Conservation (phyloP, 2,329 filamentous ascomycete genomes). For the Graphilbum ipis-grandicollis region DNA sequence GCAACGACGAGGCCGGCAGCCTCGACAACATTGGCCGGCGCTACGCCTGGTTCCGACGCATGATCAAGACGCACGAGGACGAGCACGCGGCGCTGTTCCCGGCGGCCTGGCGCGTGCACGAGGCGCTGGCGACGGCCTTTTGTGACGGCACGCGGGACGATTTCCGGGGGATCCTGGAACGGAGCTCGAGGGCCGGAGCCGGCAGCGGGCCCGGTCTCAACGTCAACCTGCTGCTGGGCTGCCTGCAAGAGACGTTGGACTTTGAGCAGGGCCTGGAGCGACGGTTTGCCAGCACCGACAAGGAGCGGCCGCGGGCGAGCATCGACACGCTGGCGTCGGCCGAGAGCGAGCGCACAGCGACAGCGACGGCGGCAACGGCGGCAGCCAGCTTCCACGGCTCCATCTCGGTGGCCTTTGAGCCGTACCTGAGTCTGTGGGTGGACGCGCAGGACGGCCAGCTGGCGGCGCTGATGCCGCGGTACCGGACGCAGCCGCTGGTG, state of each 20-base stretch:
- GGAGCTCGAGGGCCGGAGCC: conserved; percentile 63
- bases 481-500: conserved; percentile 65
- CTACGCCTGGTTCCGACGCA: conserved; percentile 93
- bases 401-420: conserved; percentile 93
- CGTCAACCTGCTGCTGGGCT: conserved; percentile 29
- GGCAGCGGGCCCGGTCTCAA: conserved; percentile 28
- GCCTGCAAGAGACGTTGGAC: conserved; percentile 56
- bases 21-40: conserved; percentile 90
- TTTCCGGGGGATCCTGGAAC: conserved; percentile 81
- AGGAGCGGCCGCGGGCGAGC: conserved; percentile 43
- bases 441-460: conserved; percentile 88
- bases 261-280: conserved; percentile 87
- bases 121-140: conserved; percentile 77
- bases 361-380: conserved; percentile 10
- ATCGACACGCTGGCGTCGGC: conserved; percentile 76
- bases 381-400: conserved; percentile 52
- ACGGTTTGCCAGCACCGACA: conserved; percentile 50
- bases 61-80: conserved; percentile 88
- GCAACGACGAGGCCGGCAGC: conserved; percentile 90
- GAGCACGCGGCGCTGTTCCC: conserved; percentile 86
- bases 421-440: conserved; percentile 92
- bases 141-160: conserved; percentile 93
- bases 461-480: conserved; percentile 68
- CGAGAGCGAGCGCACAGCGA: conserved; percentile 57
- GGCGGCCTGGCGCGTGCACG: conserved; percentile 71